Evolutionary conservation across 2,329 filamentous ascomycete species (phyloP).

Genomic region (Ascochyta viciae-villosae): DNA sequence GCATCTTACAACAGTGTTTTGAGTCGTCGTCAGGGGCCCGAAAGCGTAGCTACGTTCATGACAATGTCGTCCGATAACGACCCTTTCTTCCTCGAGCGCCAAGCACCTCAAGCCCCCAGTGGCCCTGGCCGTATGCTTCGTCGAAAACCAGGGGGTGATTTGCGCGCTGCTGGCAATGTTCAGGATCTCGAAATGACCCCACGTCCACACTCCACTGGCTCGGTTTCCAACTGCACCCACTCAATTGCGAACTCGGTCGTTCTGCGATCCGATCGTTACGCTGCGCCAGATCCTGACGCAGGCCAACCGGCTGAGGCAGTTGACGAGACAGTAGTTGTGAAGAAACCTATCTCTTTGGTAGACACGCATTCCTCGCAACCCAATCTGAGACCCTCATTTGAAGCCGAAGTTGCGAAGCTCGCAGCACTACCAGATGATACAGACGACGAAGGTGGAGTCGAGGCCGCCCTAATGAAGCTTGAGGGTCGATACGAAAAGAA

Average conservation of each 20-base stretch:
- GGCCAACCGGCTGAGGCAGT: conserved; percentile 17
- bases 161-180: conserved; percentile 56
- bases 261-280: conserved; percentile 40
- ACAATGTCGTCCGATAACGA: conserved; percentile 53
- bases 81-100: conserved; percentile 48
- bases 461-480: conserved; percentile 89
- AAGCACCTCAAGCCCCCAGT: conserved; percentile 27
- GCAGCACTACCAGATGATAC: conserved; percentile 88
- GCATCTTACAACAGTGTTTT: conserved; percentile 68
- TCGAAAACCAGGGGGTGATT: conserved; percentile 57
- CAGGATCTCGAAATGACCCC: conserved; percentile 53
- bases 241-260: conserved; percentile 50
- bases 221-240: conserved; percentile 54
- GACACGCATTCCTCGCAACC: conserved; percentile 64
- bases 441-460: conserved; percentile 78
- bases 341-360: conserved; percentile 51
- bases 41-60: conserved; percentile 65
- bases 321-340: conserved; percentile 20
- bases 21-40: conserved; percentile 58
- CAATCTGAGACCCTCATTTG: conserved; percentile 73
- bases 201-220: conserved; percentile 58
- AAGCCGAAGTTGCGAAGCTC: conserved; percentile 85
- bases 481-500: conserved; percentile 80
- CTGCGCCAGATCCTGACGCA: conserved; percentile 23
- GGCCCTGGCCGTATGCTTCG: conserved; percentile 51